Percentiles rank a stretch among this genome's conserved stretches.
These are phyloP conservation scores for Acanthamoeba triangularis DNA, from an alignment of 208 protist genomes.

Conservation along the genomic window DNA sequence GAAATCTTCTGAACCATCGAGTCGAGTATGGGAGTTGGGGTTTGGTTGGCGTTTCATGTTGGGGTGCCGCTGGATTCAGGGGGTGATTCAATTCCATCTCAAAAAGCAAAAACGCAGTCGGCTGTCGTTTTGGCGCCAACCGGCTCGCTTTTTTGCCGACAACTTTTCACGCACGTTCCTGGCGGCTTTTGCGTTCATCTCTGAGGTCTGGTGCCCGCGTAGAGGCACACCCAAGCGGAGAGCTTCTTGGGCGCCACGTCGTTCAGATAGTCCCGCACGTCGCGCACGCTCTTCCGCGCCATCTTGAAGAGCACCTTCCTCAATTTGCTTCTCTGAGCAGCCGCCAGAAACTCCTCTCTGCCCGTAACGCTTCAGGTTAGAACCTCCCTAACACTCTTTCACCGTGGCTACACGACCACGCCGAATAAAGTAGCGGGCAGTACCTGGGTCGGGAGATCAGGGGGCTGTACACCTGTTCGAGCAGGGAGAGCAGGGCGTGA, in stretches of 20 bases:
- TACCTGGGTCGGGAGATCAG: not conserved
- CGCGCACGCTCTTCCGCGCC: not conserved
- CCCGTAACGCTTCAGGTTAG: not conserved
- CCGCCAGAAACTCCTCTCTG: not conserved
- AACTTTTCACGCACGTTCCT: too few relatives aligned
- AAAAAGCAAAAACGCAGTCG: too few relatives aligned
- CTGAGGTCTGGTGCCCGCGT: too few relatives aligned
- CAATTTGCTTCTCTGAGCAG: not conserved
- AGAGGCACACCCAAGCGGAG: not conserved
- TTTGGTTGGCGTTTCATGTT: too few relatives aligned
- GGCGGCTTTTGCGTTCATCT: too few relatives aligned
- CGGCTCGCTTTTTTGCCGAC: too few relatives aligned
- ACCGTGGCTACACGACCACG: not conserved
- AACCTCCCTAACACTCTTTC: not conserved
- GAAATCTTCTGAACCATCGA: too few relatives aligned
- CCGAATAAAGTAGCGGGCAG: not conserved
- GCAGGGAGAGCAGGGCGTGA: slow-evolving; percentile 3
- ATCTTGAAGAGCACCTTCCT: slow-evolving; percentile 61
- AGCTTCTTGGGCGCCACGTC: slow-evolving; percentile 52
- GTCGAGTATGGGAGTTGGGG: too few relatives aligned
- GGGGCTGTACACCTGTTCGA: not conserved
- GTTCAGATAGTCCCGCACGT: not conserved
- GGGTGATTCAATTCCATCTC: not conserved
- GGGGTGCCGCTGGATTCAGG: too few relatives aligned
- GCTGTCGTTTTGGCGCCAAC: too few relatives aligned